Conservation (phyloP, 2,329 filamentous ascomycete species). For the Colletotrichum sp. region DNA sequence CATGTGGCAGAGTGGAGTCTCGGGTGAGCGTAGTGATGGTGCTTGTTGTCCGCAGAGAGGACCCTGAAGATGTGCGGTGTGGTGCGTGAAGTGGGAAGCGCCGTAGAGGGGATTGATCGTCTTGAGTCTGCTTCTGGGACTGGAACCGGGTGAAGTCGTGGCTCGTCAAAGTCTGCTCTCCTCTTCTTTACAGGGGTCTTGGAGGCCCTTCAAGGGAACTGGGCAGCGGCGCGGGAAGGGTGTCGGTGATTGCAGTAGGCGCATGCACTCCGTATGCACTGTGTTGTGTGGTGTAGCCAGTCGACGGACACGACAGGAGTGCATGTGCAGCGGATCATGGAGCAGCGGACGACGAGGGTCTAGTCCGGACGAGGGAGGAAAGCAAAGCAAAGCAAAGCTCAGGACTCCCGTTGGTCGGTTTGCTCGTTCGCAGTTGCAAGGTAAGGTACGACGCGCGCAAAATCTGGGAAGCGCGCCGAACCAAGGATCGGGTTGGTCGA, state of each 20-base stretch:
- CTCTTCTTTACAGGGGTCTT: conserved; percentile 7
- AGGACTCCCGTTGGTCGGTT: conserved; percentile 9
- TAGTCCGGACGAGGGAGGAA: conserved; percentile 3
- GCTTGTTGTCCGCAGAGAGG: conserved; percentile 5
- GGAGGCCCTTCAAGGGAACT: not conserved
- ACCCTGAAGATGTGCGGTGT: conserved; percentile 23
- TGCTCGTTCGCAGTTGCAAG: conserved; percentile 8
- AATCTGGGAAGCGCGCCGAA: conserved; percentile 9
- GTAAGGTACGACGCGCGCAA: conserved; percentile 18
- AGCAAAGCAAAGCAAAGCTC: conserved; percentile 3
- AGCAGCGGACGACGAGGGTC: conserved; percentile 15
- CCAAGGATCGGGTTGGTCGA: conserved; percentile 12
- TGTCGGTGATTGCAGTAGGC: conserved; percentile 13
- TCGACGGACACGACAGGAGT: conserved; percentile 37
- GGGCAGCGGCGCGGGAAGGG: conserved; percentile 1
- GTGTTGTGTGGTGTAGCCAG: conserved; percentile 30
- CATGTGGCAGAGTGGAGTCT: conserved; percentile 17
- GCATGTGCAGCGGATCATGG: conserved; percentile 38
- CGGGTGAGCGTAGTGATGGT: conserved; percentile 2
- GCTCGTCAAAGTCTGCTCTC: not conserved
- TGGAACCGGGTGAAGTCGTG: conserved; percentile 13
- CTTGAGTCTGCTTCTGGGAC: not conserved
- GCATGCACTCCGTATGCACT: conserved; percentile 17
- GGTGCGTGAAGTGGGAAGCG: conserved; percentile 14
- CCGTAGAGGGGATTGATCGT: conserved; percentile 1